Conservation (phyloP, 225 moss, liverwort and hornwort genomes). For the Takakia lepidozioides region DNA sequence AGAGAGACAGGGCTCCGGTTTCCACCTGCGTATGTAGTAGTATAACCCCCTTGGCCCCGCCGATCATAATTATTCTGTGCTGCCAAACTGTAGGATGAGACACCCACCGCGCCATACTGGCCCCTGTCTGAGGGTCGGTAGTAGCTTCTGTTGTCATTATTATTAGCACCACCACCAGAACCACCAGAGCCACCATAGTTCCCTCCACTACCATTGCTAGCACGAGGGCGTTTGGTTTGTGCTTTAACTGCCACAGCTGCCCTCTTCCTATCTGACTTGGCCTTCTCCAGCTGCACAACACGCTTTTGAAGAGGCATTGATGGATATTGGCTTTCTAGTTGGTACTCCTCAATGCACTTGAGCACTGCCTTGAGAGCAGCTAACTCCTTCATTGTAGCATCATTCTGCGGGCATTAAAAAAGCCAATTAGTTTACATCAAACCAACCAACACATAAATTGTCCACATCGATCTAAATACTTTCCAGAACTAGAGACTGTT, state of each 20-base stretch:
- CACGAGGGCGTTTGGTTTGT: conserved; percentile 98
- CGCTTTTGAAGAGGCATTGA: conserved; percentile 94
- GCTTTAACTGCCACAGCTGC: conserved; percentile 98
- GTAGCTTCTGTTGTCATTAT: conserved; percentile 67
- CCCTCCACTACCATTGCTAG: conserved; percentile 81
- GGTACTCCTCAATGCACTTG: conserved; percentile 98
- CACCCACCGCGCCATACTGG: conserved; percentile 75
- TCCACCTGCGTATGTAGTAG: conserved; percentile 90
- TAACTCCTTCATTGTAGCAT: conserved; percentile 99
- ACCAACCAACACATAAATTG: too few species aligned
- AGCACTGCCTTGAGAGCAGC: conserved; percentile 97
- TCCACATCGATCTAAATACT: too few species aligned
- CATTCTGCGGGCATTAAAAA: conserved; percentile 90
- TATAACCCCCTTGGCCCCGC: conserved; percentile 85
- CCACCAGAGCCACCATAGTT: conserved; percentile 50
- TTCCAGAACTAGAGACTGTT: too few species aligned
- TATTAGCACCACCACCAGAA: conserved; percentile 12
- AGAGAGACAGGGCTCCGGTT: conserved; percentile 96
- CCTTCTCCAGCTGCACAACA: conserved; percentile 94
- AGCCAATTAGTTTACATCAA: too few species aligned
- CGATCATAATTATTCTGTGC: conserved; percentile 93
- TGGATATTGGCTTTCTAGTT: conserved; percentile 86
- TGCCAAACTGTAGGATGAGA: conserved; percentile 85
- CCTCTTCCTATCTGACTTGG: conserved; percentile 97
- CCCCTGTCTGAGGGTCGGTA: conserved; percentile 86